phyloP scores from a whole-genome alignment of 2,329 filamentous ascomycete genomes.

The Saccharata proteae region DNA sequence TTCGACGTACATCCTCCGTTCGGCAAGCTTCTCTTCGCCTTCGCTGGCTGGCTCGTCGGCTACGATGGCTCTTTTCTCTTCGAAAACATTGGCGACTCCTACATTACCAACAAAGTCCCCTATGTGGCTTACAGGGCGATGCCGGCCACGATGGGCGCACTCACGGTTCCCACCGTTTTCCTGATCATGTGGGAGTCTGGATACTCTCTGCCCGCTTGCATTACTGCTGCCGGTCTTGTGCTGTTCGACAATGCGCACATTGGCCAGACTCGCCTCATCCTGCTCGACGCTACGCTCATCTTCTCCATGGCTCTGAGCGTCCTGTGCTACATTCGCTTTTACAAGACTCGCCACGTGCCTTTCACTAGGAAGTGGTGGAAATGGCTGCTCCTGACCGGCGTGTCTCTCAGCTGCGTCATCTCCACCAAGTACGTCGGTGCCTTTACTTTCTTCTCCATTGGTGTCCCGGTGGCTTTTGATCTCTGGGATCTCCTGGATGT shows the following conservation, averaged over 20 bases:
- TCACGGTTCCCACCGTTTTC: constrained; percentile 90
- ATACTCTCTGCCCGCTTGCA: constrained; percentile 85
- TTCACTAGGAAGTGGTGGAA: constrained; percentile 99
- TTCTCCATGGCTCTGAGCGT: constrained; percentile 94
- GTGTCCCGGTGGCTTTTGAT: constrained; percentile 85
- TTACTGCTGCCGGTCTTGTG: constrained; percentile 73
- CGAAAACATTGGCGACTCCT: constrained; percentile 98
- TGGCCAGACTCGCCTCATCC: constrained; percentile 86
- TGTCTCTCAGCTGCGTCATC: constrained; percentile 91
- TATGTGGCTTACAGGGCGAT: constrained; percentile 93
- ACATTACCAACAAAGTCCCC: constrained; percentile 91
- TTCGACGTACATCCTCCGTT: constrained; percentile 99
- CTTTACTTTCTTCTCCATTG: constrained; percentile 95
- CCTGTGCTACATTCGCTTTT: constrained; percentile 91
- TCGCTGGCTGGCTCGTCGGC: constrained; percentile 94
- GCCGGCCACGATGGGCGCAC: constrained; percentile 78
- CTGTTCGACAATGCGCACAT: constrained; percentile 97
- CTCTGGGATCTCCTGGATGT: constrained; percentile 90
- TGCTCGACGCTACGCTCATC: constrained; percentile 87
- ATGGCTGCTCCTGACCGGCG: constrained; percentile 91
- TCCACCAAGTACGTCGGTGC: constrained; percentile 96
- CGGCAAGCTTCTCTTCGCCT: constrained; percentile 92
- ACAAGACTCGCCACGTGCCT: constrained; percentile 80
- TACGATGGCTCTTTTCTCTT: constrained; percentile 97
- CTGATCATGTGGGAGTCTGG: constrained; percentile 99